Evolutionary conservation across 108 stramenopile species (phyloP).

Genomic region (Pseudonitzschia multistriata): DNA sequence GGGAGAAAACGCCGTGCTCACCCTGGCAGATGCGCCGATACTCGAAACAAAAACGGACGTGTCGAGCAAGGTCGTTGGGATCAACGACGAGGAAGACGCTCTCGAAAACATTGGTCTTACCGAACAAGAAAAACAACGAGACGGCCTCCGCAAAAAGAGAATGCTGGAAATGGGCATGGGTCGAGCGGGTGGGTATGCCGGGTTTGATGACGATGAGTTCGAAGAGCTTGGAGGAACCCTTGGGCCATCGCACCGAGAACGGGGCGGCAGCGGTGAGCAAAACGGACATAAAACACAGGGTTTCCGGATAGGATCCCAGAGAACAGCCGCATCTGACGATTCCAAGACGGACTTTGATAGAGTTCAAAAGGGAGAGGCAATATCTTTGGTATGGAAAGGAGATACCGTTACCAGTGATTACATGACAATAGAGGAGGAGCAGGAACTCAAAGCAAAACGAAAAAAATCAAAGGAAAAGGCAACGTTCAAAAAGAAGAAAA

Average conservation of each 20-base stretch:
- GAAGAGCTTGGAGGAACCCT: constrained; percentile 76
- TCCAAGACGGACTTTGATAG: constrained; percentile 43
- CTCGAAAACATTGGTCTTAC: constrained; percentile 65
- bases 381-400: constrained; percentile 58
- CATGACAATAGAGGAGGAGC: constrained; percentile 77
- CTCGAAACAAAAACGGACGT: constrained; percentile 28
- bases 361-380: constrained; percentile 43
- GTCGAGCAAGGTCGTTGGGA: constrained; percentile 40
- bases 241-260: constrained; percentile 33
- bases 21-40: constrained; percentile 67
- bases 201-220: constrained; percentile 92
- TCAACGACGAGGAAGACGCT: constrained; percentile 46
- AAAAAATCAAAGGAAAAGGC: constrained; percentile 43
- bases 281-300: constrained; percentile 28
- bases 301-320: constrained; percentile 57
- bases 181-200: constrained; percentile 86
- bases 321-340: constrained; percentile 20
- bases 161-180: constrained; percentile 76
- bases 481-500: constrained; percentile 61
- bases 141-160: constrained; percentile 63
- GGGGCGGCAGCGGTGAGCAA: constrained; percentile 15
- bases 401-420: constrained; percentile 73
- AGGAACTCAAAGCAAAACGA: constrained; percentile 32
- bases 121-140: constrained; percentile 35
- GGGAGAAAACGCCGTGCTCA: constrained; percentile 69